These are phyloP conservation scores for Aspergillus nidulans DNA, from an alignment of 495 filamentous ascomycete species.

Conservation along the genomic window DNA sequence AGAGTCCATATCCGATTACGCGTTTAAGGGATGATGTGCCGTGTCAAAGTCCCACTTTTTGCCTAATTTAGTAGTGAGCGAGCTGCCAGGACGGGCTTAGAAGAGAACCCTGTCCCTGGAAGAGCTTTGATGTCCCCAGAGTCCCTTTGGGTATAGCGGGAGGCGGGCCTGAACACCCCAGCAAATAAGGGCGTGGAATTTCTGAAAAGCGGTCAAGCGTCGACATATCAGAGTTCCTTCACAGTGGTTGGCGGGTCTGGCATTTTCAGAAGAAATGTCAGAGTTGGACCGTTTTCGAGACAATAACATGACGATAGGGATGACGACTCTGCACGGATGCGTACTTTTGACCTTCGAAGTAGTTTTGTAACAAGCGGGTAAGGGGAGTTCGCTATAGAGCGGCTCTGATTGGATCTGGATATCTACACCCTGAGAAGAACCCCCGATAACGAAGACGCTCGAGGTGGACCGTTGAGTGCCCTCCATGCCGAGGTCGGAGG, in stretches of 20 bases:
- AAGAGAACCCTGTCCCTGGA: conserved; percentile 14
- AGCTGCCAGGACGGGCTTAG: conserved; percentile 23
- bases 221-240: neutral
- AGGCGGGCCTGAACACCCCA: conserved; percentile 6
- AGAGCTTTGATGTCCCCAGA: conserved; percentile 7
- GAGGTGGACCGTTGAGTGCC: too few relatives aligned
- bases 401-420: too few relatives aligned
- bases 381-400: too few relatives aligned
- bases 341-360: neutral
- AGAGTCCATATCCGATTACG: conserved; percentile 15
- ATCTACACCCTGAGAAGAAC: too few relatives aligned
- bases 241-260: conserved; percentile 3
- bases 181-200: conserved; percentile 8
- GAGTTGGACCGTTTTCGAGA: neutral
- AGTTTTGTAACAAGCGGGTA: neutral
- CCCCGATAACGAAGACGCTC: too few relatives aligned
- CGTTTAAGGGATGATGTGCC: conserved; percentile 28
- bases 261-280: neutral
- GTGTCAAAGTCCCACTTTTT: conserved; percentile 16
- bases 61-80: conserved; percentile 14
- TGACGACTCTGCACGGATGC: neutral
- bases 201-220: conserved; percentile 19
- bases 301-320: neutral
- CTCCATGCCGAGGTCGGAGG: neutral
- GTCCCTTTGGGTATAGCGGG: conserved; percentile 1